Evolutionary conservation across 352 stramenopile genomes (phyloP).

Genomic region (Thalassiosira sp.): DNA sequence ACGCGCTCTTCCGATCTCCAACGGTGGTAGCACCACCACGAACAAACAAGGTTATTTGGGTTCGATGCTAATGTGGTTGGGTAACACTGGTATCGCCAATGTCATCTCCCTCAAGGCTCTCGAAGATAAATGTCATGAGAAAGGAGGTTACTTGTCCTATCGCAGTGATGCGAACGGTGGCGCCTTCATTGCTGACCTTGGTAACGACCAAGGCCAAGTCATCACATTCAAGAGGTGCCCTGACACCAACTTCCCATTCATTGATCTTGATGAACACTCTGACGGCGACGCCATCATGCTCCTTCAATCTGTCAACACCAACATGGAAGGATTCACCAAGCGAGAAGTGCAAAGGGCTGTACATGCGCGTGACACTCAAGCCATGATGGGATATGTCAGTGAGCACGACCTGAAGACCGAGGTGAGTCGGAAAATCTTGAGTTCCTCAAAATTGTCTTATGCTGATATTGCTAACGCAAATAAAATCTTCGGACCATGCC

Average conservation of each 20-base stretch:
- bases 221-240: conserved; percentile 6
- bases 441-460: conserved; percentile 38
- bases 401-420: conserved; percentile 21
- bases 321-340: conserved; percentile 36
- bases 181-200: background rate
- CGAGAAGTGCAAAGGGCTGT: conserved; percentile 17
- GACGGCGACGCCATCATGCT: conserved; percentile 2
- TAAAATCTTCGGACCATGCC: conserved; percentile 45
- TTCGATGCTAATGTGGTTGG: conserved; percentile 10
- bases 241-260: conserved; percentile 12
- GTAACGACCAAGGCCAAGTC: background rate
- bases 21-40: background rate
- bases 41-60: conserved; percentile 1
- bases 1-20: too few relatives aligned
- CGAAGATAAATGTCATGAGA: background rate
- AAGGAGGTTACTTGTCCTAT: background rate
- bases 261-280: conserved; percentile 13
- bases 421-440: conserved; percentile 29
- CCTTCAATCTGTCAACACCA: conserved; percentile 1
- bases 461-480: conserved; percentile 34
- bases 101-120: conserved; percentile 8
- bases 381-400: conserved; percentile 20
- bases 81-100: conserved; percentile 11
- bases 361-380: conserved; percentile 20
- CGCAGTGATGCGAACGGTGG: background rate